Evolutionary conservation across 257 asterid species (phyloP), one percentile per base, ranked within the genome.

Genomic region (Nicotiana sylvestris): DNA sequence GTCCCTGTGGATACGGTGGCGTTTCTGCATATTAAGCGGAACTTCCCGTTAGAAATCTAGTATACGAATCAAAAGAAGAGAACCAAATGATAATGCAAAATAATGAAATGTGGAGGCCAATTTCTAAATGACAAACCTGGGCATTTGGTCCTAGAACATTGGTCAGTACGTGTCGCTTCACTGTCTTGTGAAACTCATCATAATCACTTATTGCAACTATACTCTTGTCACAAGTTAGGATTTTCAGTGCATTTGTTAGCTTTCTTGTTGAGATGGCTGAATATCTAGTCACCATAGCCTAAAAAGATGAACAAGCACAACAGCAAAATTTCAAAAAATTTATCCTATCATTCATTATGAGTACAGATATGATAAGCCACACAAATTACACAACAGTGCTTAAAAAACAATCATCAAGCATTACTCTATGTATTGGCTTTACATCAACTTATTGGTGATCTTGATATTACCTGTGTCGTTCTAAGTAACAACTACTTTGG

Each of bases 261-360:
- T 94, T 96, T 72, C 99, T 85, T 16, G 98, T 84, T 55, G 99
- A 94, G 87, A 96, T 91, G 66, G 97, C 90, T 0, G 95, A 81
- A 88, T 87, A 93, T 78, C 89, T 93, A 8, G 94, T 82, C 64
- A 92, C 97, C 98, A 93, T 91, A 67, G 98, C 97, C 99, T 96
- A 80, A 64, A 86, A 74, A 49, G 43, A 69, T 81, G 81, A 83
- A 80, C 77, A 37, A 85, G 81, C 78, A 82, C 76, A 84, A 29
- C 65, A n/a, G 5, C 64, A 39, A 29, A 18, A 57, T 21, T 53
- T 32, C 46, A 61, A 25, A 61, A 57, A 25, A 21, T 2, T 3
- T 9, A 67, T 33, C 51, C 51, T 7, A 17, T 37, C 39, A 13
- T 25, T 21, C 61, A 39, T 55, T 37, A 10, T 21, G 21, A 30